Evolutionary conservation across 257 asterid species (phyloP), one percentile per base, ranked within the genome.

Genomic region (Ehretia macrophylla): DNA sequence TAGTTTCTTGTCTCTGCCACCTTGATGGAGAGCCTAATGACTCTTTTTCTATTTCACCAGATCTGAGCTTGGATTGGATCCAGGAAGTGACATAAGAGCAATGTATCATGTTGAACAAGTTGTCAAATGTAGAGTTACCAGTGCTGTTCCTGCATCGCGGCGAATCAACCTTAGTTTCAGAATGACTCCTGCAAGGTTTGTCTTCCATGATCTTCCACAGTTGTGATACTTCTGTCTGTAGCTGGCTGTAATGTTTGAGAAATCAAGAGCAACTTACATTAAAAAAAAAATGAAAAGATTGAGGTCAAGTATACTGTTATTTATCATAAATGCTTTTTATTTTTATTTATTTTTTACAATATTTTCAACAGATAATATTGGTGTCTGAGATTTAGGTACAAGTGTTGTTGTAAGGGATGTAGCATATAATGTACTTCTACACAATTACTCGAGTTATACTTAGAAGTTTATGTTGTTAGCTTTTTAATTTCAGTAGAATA

Each of bases 41-140:
- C 35, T 55, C 44, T 60, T 71, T 48, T 18, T 40, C 12, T 80
- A 48, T 72, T 71, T 64, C 22, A 60, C 75, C 90, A 93, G 99
- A 72, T 93, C 91, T 67, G 97, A 89, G 82, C 95, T 93, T 72
- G 96, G 95, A 62, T 69, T 93, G 80, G 83, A 80, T 61, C 90
- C 93, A 10, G 95, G 84, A 51, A 62, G 68, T 81, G 96, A 86
- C 64, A 81, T 85, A 72, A 71, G 71, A 73, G 89, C 92, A 58
- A 68, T 79, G 81, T 89, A 85, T 77, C 94, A 89, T 78, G 90
- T 93, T 55, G 99, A 93, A 59, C 99, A 93, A 85, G 99, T 89
- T 69, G 95, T 93, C 38, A 89, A 89, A 75, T 93, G 97, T 70
- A 80, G 97, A 76, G 96, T 93, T 58, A 81, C 84, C 53, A 85